phyloP scores from a whole-genome alignment of 345 rosid genomes.

The Gossypium raimondii region DNA sequence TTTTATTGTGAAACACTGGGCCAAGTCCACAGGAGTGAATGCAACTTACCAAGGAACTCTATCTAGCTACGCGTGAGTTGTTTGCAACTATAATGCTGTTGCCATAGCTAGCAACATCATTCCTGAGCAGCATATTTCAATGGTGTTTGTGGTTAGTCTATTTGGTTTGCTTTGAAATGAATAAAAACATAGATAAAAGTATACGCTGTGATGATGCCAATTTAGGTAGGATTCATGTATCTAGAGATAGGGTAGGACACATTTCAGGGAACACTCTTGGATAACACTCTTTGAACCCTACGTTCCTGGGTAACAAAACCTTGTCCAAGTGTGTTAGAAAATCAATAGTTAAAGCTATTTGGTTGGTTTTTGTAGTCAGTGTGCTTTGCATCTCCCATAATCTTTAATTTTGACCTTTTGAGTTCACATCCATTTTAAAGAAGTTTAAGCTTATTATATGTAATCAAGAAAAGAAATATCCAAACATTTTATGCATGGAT shows the following conservation, averaged over 20 bases:
- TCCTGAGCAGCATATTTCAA: neutral
- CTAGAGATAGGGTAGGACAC: no score
- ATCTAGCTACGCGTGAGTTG: slow-evolving; percentile 91
- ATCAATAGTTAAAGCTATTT: no score
- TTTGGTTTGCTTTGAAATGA: neutral
- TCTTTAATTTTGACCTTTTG: no score
- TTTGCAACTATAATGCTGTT: slow-evolving; percentile 8
- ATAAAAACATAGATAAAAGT: neutral
- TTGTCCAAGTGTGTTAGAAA: neutral
- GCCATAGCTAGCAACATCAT: slow-evolving; percentile 6
- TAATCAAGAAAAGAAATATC: no score
- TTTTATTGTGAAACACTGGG: slow-evolving; percentile 95
- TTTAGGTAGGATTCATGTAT: no score
- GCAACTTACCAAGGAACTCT: slow-evolving; percentile 95
- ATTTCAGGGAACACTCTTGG: slow-evolving; percentile 22
- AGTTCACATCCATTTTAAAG: no score
- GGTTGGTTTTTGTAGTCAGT: no score
- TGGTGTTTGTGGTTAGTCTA: slow-evolving; percentile 8
- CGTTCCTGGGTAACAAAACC: neutral
- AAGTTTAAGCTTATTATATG: no score
- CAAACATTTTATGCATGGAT: no score
- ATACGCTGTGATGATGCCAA: no score
- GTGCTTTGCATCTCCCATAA: no score
- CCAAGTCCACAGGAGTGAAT: slow-evolving; percentile 87
- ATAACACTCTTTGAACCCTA: slow-evolving; percentile 67